Conservation (phyloP, 2,329 filamentous ascomycete genomes). For the Emmonsiellopsis sp. region DNA sequence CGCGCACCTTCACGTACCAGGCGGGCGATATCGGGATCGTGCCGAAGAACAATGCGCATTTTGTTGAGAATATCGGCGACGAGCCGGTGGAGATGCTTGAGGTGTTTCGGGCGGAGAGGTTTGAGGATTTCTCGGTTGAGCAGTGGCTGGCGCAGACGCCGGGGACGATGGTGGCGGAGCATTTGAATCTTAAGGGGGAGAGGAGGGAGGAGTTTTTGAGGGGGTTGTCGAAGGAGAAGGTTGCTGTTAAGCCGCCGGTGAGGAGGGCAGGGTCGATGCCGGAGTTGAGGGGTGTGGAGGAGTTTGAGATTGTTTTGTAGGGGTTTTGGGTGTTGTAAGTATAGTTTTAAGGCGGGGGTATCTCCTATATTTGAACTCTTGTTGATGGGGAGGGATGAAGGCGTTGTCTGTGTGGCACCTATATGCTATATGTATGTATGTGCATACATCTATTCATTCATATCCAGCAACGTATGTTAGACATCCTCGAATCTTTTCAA, state of each 20-base stretch:
- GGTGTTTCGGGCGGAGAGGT: constrained; percentile 62
- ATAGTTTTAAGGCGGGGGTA: too few relatives aligned
- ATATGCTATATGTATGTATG: too few relatives aligned
- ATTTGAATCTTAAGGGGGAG: constrained; percentile 53
- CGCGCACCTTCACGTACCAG: constrained; percentile 66
- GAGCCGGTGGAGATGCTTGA: constrained; percentile 68
- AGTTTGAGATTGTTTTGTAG: not conserved
- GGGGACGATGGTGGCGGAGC: constrained; percentile 54
- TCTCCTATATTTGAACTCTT: too few relatives aligned
- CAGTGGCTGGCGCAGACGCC: constrained; percentile 69
- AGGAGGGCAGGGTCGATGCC: not conserved
- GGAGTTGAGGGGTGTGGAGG: not conserved
- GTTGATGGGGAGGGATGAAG: too few relatives aligned
- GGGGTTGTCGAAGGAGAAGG: constrained; percentile 31
- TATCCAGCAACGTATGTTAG: too few relatives aligned
- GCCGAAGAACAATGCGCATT: constrained; percentile 68
- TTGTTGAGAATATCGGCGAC: constrained; percentile 72
- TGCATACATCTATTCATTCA: too few relatives aligned
- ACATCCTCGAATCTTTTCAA: too few relatives aligned
- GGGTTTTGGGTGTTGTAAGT: not conserved
- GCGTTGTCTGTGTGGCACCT: too few relatives aligned
- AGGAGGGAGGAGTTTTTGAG: constrained; percentile 54
- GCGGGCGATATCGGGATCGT: constrained; percentile 70
- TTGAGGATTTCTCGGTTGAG: constrained; percentile 63
- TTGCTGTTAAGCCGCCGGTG: not conserved